Evolutionary conservation across 371 early-diverging fungal genomes (phyloP), one percentile per base, ranked within the genome.

Genomic region (Batkoa obscura): DNA sequence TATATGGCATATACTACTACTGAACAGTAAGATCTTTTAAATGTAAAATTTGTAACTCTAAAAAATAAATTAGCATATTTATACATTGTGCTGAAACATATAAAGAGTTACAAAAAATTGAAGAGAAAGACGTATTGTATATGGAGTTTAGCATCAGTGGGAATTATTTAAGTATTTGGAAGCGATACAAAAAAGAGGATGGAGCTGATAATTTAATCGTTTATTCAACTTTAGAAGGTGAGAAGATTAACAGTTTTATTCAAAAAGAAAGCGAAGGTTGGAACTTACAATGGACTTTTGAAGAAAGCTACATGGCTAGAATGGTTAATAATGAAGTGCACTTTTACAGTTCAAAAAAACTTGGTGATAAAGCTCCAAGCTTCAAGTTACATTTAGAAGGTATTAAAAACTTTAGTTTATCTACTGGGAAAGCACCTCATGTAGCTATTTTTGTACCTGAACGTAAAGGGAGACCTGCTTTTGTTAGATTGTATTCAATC

Each of bases 241-340:
- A 31, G 17, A 31, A 23, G 15, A 50, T 34, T 34, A 34, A 34
- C 6, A 23, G 15, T 17, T 50, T 50, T 5, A 50, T 50, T 34
- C 50, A 50, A 30, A 50, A 50, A n/a, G 34, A 13, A 34, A 5
- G 34, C 34, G 50, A 12, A 4, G 5, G 12, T 5, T 50, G 86
- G 81, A 83, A 88, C 56, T 76, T 88, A 63, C 88, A 92, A 65
- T 96, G 91, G 91, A 89, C 92, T 31, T 83, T 80, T 51, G 90
- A 90, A 60, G 97, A 96, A 70, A 59, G 77, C 39, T 83, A 75
- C 63, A 90, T 81, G 67, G 88, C 88, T 30, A 80, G 86, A 56
- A 78, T 90, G 71, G 86, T 88, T 9, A 71, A 84, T 3, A 78
- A 79, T 41, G 93, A 92, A 65, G 75, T 96, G 59, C 90, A 91